Percentiles rank a stretch among this genome's conserved stretches.
phyloP scores from a whole-genome alignment of 371 early-diverging fungal genomes.

The Mucor sp. region DNA sequence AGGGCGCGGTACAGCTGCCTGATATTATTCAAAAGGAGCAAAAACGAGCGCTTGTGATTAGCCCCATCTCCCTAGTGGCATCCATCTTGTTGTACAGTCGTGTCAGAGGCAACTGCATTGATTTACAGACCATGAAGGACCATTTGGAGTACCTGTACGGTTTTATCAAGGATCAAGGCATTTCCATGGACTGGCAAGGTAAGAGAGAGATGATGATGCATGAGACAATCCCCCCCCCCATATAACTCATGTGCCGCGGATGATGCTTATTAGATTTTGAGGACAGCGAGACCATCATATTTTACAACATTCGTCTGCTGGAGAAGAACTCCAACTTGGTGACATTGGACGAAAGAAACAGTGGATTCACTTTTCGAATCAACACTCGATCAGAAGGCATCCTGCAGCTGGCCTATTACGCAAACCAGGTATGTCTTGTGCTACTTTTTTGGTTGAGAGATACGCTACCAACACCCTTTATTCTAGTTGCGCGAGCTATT shows the following conservation, averaged over 20 bases:
- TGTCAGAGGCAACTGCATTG: conserved; percentile 21
- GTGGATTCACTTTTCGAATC: conserved; percentile 17
- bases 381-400: conserved; percentile 25
- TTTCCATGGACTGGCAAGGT: conserved; percentile 39
- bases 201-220: neutral
- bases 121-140: conserved; percentile 21
- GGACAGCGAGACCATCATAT: conserved; percentile 26
- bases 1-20: neutral
- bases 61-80: conserved; percentile 29
- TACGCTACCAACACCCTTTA: neutral
- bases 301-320: conserved; percentile 28
- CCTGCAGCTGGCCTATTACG: conserved; percentile 31
- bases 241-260: neutral
- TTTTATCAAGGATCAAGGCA: conserved; percentile 10
- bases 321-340: conserved; percentile 28
- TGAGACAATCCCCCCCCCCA: too few relatives aligned
- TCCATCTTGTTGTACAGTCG: conserved; percentile 32
- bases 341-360: conserved; percentile 20
- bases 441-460: neutral
- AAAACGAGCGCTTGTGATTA: conserved; percentile 18
- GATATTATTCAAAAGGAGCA: conserved; percentile 24
- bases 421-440: conserved; percentile 26
- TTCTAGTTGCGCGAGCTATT: conserved; percentile 30
- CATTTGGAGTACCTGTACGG: conserved; percentile 14
- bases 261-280: conserved; percentile 23